These are phyloP conservation scores for Monilinia laxa DNA, from an alignment of 2,329 filamentous ascomycete genomes.

Conservation along the genomic window DNA sequence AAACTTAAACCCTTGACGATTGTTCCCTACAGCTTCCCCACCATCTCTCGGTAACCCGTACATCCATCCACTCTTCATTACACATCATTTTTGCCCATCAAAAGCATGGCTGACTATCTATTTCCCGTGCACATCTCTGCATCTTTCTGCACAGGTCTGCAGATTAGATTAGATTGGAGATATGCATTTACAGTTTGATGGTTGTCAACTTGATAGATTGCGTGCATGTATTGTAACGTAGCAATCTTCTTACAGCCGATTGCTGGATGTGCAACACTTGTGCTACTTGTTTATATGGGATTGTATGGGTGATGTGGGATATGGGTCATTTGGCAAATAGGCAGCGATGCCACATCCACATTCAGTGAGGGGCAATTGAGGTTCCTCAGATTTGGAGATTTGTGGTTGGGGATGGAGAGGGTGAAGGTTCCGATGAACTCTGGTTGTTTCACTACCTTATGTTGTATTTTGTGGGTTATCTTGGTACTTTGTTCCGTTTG, in stretches of 20 bases:
- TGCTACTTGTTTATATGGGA: too few species aligned
- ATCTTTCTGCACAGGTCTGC: background rate
- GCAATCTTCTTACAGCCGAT: too few species aligned
- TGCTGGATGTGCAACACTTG: background rate
- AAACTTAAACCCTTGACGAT: background rate
- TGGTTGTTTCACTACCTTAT: background rate
- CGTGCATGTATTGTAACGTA: background rate
- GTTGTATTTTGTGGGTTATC: too few species aligned
- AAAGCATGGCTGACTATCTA: background rate
- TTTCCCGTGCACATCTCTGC: background rate
- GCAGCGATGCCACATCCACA: background rate
- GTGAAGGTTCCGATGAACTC: background rate
- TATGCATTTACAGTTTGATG: background rate
- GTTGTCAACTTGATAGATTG: background rate
- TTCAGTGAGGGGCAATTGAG: background rate
- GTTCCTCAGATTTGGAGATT: background rate
- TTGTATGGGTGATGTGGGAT: background rate
- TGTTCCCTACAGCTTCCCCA: background rate
- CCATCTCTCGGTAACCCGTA: background rate
- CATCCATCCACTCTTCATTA: background rate
- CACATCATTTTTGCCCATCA: background rate
- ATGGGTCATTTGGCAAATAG: background rate
- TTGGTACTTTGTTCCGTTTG: background rate
- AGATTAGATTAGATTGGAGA: constrained; percentile 8
- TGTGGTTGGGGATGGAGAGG: background rate